Evolutionary conservation across 768 basidiomycete species (phyloP), one percentile per base, ranked within the genome.

Genomic region (Termitomyces sp.): DNA sequence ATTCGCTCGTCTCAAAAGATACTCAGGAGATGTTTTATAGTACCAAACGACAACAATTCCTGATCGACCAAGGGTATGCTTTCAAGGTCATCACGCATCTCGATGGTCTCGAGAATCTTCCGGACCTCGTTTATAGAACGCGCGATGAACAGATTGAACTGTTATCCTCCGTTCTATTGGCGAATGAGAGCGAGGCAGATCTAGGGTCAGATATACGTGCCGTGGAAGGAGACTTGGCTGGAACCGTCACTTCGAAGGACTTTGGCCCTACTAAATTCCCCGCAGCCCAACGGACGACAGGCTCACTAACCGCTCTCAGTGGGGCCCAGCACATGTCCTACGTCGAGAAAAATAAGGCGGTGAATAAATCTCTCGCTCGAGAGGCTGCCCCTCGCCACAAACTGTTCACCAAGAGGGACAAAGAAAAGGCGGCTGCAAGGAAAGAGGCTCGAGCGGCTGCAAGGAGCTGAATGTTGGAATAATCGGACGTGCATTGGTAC

Each of bases 11-110:
- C 34, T 98, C 95, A 26, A 97, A 97, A 73, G 96, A 98, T 74
- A 99, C 96, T 4, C 94, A 97, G 68, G 97, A 98, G 75, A 98
- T 98, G 94, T 99, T 88, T 74, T 99, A 98, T 80, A 95, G 93
- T 70, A 96, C 97, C 3, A 99, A 99, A 75, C 87, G 97, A 16
- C 97, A 98, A 68, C 95, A 98, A 68, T 99, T 99, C 76, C 77
- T 99, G 64, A 96, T 99, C 67, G 97, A 99, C 69, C 95, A 98
- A 74, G 96, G 97, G 3, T 99, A 99, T 74, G 91, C 96, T 6
- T 99, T 99, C 85, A 98, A 98, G 74, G 96, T 99, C 53, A 98
- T 99, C 74, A 98, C 97, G 2, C 92, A 95, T 65, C 84, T 99
- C 18, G 95, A 98, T 62, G 97, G 97, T 9, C 79, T 98, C 27